Evolutionary conservation across 2,329 filamentous ascomycete genomes (phyloP), one percentile per base, ranked within the genome.

Genomic region (Colletotrichum chrysophilum): DNA sequence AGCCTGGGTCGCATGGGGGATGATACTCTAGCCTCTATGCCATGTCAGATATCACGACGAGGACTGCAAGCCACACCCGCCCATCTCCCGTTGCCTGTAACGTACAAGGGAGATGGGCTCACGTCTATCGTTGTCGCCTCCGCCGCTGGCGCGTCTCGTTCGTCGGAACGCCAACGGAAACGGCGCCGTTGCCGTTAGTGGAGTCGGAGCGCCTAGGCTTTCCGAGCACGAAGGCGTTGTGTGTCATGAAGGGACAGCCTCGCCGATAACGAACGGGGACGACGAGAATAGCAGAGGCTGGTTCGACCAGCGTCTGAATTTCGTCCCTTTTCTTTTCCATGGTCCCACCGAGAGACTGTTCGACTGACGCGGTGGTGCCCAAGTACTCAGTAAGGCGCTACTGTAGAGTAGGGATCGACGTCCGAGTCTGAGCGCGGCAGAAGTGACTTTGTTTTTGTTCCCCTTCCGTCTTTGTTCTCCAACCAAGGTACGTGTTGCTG

Each of bases 351-450:
- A 34, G n/a, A 52, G 48, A 52, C 28, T 28, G 58, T 26, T 7
- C 60, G 52, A 66, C 67, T 48, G 60, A 71, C 28, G 36, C 24
- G 28, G 67, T 52, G 36, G 60, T 52, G 48, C 36, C 61, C 55
- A 43, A 38, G 58, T n/a, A 48, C 56, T 30, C 24, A 60, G 24
- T 28, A 24, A 32, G 56, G 28, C 48, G 16, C 34, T 60, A 52
- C 36, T 32, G 32, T 16, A 36, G n/a, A 28, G 66, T 43, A 58
- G 48, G 58, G 71, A 66, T 55, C 28, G 52, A 55, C 71, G n/a
- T 43, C n/a, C n/a, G 34, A 66, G 67, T 71, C 48, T 71, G 71
- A 71, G 67, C 43, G 67, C 71, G 21, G 66, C 24, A 32, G 32
- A 70, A 32, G 24, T 64, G 28, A 52, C 18, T 62, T 43, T 56